Evolutionary conservation across 805 yeast species (phyloP).

Genomic region (Ogataea philodendri): DNA sequence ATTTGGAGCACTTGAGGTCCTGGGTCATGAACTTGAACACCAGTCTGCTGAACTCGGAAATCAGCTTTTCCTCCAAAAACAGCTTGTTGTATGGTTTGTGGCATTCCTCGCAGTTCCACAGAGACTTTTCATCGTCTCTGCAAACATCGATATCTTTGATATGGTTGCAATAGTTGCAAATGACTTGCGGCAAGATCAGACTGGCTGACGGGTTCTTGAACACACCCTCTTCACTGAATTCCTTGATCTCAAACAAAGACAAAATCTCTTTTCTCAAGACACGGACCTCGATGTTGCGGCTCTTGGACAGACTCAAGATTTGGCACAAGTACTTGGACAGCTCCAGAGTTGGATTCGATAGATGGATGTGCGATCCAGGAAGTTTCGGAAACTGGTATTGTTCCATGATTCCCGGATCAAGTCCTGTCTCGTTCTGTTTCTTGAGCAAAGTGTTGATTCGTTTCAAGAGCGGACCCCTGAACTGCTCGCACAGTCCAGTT

Average conservation of each 20-base stretch:
- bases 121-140: constrained; percentile 50
- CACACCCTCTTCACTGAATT: constrained; percentile 72
- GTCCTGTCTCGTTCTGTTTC: constrained; percentile 69
- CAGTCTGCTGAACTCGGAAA: constrained; percentile 57
- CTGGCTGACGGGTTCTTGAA: constrained; percentile 76
- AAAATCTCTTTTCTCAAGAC: constrained; percentile 72
- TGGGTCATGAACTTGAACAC: constrained; percentile 68
- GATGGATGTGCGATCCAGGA: constrained; percentile 65
- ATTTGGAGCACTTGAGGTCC: constrained; percentile 78
- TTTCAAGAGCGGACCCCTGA: constrained; percentile 62
- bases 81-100: constrained; percentile 60
- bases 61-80: constrained; percentile 74
- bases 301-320: constrained; percentile 62
- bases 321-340: constrained; percentile 74
- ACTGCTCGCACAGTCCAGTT: constrained; percentile 48
- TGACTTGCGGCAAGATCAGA: constrained; percentile 60
- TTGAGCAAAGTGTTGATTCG: constrained; percentile 64
- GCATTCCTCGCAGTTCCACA: constrained; percentile 71
- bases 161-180: constrained; percentile 78
- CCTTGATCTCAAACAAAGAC: constrained; percentile 72
- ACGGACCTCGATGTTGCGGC: constrained; percentile 69
- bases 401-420: constrained; percentile 58
- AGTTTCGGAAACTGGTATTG: constrained; percentile 73
- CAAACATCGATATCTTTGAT: constrained; percentile 81
- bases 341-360: constrained; percentile 74